Evolutionary conservation across 2,329 filamentous ascomycete genomes (phyloP), one percentile per base, ranked within the genome.

Genomic region (Sphaerulina populicola): DNA sequence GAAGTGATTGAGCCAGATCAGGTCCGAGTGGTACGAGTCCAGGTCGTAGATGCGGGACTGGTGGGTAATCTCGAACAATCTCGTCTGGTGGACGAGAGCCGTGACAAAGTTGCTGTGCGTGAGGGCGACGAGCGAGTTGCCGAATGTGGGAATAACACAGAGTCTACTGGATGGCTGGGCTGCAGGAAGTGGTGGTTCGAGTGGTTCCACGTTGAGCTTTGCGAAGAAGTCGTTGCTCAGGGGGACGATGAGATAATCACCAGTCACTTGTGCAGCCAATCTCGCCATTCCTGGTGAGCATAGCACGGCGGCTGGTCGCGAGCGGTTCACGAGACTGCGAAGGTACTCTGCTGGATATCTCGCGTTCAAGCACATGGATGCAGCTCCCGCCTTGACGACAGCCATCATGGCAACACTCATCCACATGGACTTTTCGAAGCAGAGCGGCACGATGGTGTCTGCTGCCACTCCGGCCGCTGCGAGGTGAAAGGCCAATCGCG

Each of bases 331-430:
- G 40, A 66, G 62, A 21, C 52, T 58, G 33, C 57, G 50, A 6
- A 66, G 56, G 12, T 65, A 59, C 15, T 55, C 59, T 10, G 49
- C 12, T 8, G 63, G 63, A 15, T 58, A 53, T 3, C 55, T 58
- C 12, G 59, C 53, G 38, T 66, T 64, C 44, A 66, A 58, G 18
- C 59, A 49, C 1, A 64, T 60, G 15, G 61, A 60, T 12, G 61
- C 57, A 7, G 55, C 61, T 29, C 65, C 64, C 10, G 60, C 61
- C 53, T 67, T 68, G 54, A 67, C 61, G n/a, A 55, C 48, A 27
- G 54, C 64, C 40, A 61, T 49, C 39, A 63, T 60, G 15, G 56
- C 62, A 36, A 66, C 57, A 33, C 55, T 54, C 38, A 53, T 59
- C 60, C 61, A 66, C 51, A 49, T 55, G 14, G 58, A 62, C 45